Evolutionary conservation across 2,329 filamentous ascomycete genomes (phyloP), one percentile per base, ranked within the genome.

Genomic region (Teratosphaeria pseudoeucalypti): DNA sequence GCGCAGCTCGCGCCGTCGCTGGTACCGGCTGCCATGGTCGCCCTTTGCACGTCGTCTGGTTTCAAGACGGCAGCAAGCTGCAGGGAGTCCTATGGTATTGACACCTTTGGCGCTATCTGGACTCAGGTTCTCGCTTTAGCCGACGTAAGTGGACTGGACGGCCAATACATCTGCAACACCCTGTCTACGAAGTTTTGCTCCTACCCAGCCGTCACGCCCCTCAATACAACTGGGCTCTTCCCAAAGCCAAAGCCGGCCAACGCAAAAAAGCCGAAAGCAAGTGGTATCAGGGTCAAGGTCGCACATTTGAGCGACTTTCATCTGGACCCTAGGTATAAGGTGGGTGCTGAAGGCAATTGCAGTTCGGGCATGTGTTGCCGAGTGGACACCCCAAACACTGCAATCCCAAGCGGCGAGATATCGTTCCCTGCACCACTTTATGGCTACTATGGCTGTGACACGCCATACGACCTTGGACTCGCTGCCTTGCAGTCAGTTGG

Each of bases 391-490:
- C 69, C 70, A 23, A 75, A 79, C 27, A 62, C 71, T 4, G 65
- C 68, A 5, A 69, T 74, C 1, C 67, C 72, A 7, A 56, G 66
- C 49, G 66, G 71, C 32, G 61, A 75, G 57, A 66, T 49, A 2
- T 49, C 43, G 43, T 49, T 80, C 53, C 75, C 81, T 3, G 81
- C 82, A 9, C 77, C 81, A 2, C 69, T 80, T 0, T 84, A 81
- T 66, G 82, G 82, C 2, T 75, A 77, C 26, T 84, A 78, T 69
- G 73, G 74, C 19, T 85, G 82, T 64, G 82, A 85, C 66, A 81
- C 81, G 7, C 82, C 82, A 1, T 84, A 83, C 62, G 82, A 81
- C 57, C 74, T 85, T 6, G 80, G 77, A 11, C 72, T 83, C 6
- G 80, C 81, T 9, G 82, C 81, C 19, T 68, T 84, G 16, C 77